Evolutionary conservation across 805 yeast species (phyloP).

Genomic region (Barnettozyma botsteinii): DNA sequence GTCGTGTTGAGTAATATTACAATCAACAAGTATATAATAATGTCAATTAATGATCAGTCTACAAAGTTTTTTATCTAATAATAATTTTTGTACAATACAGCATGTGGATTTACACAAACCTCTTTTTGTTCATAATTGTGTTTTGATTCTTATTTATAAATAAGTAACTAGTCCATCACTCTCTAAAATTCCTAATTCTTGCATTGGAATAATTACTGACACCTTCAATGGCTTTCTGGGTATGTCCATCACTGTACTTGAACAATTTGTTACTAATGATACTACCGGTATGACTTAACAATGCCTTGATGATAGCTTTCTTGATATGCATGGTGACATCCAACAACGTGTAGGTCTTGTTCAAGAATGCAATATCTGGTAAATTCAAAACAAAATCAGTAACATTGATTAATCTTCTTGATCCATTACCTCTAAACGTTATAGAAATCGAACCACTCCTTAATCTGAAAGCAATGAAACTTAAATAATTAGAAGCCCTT

Average conservation of each 20-base stretch:
- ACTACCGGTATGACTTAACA: constrained; percentile 66
- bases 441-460: constrained; percentile 51
- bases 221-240: constrained; percentile 13
- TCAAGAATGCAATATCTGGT: constrained; percentile 53
- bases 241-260: constrained; percentile 26
- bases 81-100: neutral
- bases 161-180: neutral
- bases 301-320: constrained; percentile 52
- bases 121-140: neutral
- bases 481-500: constrained; percentile 68
- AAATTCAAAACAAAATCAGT: constrained; percentile 62
- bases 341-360: constrained; percentile 65
- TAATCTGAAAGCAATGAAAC: constrained; percentile 53
- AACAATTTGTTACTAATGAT: constrained; percentile 71
- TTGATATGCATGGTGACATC: constrained; percentile 62
- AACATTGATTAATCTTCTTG: constrained; percentile 66
- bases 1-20: constrained; percentile 18
- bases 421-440: constrained; percentile 73
- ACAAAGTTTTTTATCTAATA: neutral
- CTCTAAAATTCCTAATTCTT: constrained; percentile 21
- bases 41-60: neutral
- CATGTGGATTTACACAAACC: neutral
- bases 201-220: constrained; percentile 22
- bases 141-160: neutral
- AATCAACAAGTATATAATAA: neutral